A percentile compares a stretch with the other conserved stretches of the same genome.
These are phyloP conservation scores for Adansonia gregorii DNA, from an alignment of 441 rosid genomes.

Conservation along the genomic window DNA sequence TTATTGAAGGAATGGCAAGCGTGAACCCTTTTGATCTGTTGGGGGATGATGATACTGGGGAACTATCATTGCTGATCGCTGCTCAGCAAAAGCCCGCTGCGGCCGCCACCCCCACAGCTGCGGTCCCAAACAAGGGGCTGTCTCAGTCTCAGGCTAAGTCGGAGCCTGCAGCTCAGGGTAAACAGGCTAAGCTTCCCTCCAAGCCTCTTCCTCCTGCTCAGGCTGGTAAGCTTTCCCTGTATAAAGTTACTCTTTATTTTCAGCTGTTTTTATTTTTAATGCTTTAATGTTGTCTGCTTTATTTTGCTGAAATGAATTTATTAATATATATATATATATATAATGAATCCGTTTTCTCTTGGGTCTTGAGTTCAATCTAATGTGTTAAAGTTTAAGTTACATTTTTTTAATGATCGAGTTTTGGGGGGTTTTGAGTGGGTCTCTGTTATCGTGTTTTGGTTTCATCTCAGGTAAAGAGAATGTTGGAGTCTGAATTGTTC, in stretches of 20 bases:
- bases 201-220: constrained; percentile 38
- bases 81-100: constrained; percentile 27
- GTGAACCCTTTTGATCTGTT: constrained; percentile 31
- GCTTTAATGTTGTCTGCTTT: too few species aligned
- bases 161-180: constrained; percentile 23
- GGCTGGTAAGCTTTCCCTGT: constrained; percentile 30
- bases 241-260: background rate
- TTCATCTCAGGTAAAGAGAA: background rate
- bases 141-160: constrained; percentile 12
- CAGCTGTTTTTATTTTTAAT: background rate
- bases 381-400: background rate
- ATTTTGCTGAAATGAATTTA: too few species aligned
- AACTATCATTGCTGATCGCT: constrained; percentile 32
- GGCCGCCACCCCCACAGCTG: background rate
- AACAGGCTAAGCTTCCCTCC: constrained; percentile 29
- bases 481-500: background rate
- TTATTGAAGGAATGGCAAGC: constrained; percentile 31
- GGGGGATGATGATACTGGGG: constrained; percentile 34
- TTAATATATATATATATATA: too few species aligned
- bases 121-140: constrained; percentile 23
- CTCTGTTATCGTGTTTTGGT: background rate
- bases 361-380: background rate
- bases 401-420: background rate
- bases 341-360: background rate
- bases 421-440: background rate